Conservation (phyloP, 2,329 filamentous ascomycete genomes). For the Sclerotinia nivalis region DNA sequence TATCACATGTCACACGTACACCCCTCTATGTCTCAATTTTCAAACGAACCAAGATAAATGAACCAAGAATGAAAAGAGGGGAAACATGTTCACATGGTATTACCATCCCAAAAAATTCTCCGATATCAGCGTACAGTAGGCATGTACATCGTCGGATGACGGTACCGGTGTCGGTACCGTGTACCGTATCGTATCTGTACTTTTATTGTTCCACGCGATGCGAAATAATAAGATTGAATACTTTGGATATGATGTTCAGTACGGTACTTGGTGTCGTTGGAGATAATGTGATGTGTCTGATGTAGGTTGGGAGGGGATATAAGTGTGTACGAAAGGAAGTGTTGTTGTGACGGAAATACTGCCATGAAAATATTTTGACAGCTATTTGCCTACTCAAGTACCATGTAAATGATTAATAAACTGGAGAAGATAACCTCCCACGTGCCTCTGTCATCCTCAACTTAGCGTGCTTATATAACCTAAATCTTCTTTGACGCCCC, state of each 20-base stretch:
- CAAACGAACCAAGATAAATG: not conserved
- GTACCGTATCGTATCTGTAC: not conserved
- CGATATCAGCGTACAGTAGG: not conserved
- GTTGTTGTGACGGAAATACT: not conserved
- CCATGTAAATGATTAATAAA: too few species aligned
- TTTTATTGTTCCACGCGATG: too few species aligned
- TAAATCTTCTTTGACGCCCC: too few species aligned
- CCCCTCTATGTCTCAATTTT: not conserved
- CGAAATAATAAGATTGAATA: too few species aligned
- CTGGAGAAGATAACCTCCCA: too few species aligned
- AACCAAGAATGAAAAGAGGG: not conserved
- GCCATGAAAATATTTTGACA: too few species aligned
- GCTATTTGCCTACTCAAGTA: too few species aligned
- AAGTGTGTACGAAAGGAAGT: not conserved
- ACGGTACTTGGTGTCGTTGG: too few species aligned
- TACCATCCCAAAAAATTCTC: not conserved
- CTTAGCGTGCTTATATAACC: too few species aligned
- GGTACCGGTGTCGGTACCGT: not conserved
- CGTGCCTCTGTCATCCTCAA: too few species aligned
- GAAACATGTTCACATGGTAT: not conserved
- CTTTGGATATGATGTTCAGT: not conserved
- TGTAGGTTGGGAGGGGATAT: not conserved
- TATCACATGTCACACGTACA: slow-evolving; percentile 4
- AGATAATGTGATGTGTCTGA: not conserved
- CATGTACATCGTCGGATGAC: not conserved